These are phyloP conservation scores for Elasticomyces elasticus DNA, from an alignment of 495 filamentous ascomycete species.

Conservation along the genomic window DNA sequence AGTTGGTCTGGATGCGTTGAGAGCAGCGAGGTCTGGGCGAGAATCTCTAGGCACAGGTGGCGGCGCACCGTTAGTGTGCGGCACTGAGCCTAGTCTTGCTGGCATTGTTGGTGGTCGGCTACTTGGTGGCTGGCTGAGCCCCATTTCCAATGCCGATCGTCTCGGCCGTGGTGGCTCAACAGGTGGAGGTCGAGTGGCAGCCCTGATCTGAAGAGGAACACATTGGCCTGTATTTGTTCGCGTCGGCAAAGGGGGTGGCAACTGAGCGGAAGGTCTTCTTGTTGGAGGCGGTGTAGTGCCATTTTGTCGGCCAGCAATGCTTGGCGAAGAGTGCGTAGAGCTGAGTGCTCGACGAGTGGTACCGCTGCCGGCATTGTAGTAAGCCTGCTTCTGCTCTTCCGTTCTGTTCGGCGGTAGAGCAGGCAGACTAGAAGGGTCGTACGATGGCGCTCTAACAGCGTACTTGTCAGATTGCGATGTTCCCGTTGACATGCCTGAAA, in stretches of 20 bases:
- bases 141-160: constrained; percentile 31
- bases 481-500: constrained; percentile 24
- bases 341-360: constrained; percentile 12
- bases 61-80: constrained; percentile 22
- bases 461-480: constrained; percentile 17
- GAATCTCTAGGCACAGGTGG: constrained; percentile 49
- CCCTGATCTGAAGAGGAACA: not conserved
- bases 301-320: not conserved
- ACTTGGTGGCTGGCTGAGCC: constrained; percentile 1
- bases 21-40: constrained; percentile 47
- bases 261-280: constrained; percentile 5
- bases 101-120: constrained; percentile 26
- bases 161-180: constrained; percentile 12
- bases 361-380: constrained; percentile 8
- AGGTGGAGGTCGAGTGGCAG: not conserved
- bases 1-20: constrained; percentile 47
- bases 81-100: constrained; percentile 13
- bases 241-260: not conserved
- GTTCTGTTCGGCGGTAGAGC: constrained; percentile 28
- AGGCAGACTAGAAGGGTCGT: constrained; percentile 31
- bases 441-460: constrained; percentile 29
- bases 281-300: constrained; percentile 10
- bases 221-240: not conserved
- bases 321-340: constrained; percentile 18
- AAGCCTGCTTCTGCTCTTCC: constrained; percentile 21